phyloP scores from a whole-genome alignment of 2,329 filamentous ascomycete species.

The Fusarium foetens region DNA sequence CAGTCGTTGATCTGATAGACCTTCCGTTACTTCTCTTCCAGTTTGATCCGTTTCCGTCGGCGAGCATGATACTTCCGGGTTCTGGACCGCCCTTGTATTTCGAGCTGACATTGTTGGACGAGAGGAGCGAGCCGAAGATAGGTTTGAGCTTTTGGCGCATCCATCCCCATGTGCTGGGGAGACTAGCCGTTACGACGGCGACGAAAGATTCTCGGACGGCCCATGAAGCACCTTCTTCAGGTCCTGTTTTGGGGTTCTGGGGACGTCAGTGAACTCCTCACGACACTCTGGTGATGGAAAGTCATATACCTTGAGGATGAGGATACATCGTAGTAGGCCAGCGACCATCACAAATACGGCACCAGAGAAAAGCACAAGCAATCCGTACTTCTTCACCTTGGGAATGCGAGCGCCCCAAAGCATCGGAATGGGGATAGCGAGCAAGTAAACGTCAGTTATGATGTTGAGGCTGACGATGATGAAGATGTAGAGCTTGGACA shows the following conservation, averaged over 20 bases:
- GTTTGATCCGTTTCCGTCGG: conserved; percentile 21
- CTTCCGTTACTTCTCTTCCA: conserved; percentile 32
- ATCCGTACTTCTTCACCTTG: conserved; percentile 60
- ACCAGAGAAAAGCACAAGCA: conserved; percentile 60
- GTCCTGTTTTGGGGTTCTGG: conserved; percentile 51
- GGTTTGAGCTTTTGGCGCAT: conserved; percentile 43
- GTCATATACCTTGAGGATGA: conserved; percentile 48
- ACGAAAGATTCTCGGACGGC: conserved; percentile 54
- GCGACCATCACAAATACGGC: conserved; percentile 54
- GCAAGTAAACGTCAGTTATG: conserved; percentile 53
- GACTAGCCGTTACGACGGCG: conserved; percentile 51
- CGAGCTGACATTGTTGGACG: conserved; percentile 28
- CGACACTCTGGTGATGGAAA: fast-evolving
- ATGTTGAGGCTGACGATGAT: conserved; percentile 52
- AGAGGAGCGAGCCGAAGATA: conserved; percentile 40
- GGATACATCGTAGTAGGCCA: conserved; percentile 50
- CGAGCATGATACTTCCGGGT: conserved; percentile 41
- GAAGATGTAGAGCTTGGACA: conserved; percentile 54
- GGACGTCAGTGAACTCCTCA: not conserved
- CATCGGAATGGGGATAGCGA: conserved; percentile 58
- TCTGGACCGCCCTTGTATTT: conserved; percentile 36
- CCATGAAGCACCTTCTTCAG: conserved; percentile 50
- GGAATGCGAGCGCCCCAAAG: conserved; percentile 62
- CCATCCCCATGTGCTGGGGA: conserved; percentile 48
- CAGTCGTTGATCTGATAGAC: conserved; percentile 13